Evolutionary conservation across 768 basidiomycete genomes (phyloP), one percentile per base, ranked within the genome.

Genomic region (Arthromyces matolae): DNA sequence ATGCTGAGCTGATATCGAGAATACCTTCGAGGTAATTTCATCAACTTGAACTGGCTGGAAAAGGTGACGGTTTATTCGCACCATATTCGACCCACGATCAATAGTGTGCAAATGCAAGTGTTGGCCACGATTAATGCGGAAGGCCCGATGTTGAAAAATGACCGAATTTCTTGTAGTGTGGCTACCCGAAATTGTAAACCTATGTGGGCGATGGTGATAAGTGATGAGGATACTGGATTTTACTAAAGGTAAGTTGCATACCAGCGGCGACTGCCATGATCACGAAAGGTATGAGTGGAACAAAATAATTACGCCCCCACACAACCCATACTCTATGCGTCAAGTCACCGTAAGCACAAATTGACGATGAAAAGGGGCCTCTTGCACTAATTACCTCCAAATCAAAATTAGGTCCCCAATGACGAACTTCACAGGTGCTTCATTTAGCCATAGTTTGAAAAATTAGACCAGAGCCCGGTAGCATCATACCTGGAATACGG

Each of bases 31-130:
- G n/a, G n/a, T n/a, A n/a, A n/a, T n/a, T n/a, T n/a, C n/a, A n/a
- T n/a, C n/a, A n/a, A n/a, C n/a, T n/a, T n/a, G n/a, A n/a, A n/a
- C n/a, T n/a, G n/a, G n/a, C n/a, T n/a, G n/a, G n/a, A n/a, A n/a
- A n/a, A n/a, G n/a, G n/a, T 22, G 8, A 23, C 7, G 10, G 20
- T 16, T n/a, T n/a, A n/a, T n/a, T n/a, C n/a, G n/a, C n/a, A 54
- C 56, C 56, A 57, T 20, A 57, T 52, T 34, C 28, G 51, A 4
- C 50, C 56, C 12, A 41, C 42, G 25, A 57, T 57, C 16, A 57
- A 35, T 18, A 47, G 31, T 8, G 56, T 57, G 31, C 56, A 57
- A 6, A 57, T 47, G 13, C 32, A 35, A 3, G 53, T 52, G 27
- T 57, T 57, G 18, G 48, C 50, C 7, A 57, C 42, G 10, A 50